Base-by-base conservation (phyloP, 306 rosid species). In the Boehmeria nivea region DNA sequence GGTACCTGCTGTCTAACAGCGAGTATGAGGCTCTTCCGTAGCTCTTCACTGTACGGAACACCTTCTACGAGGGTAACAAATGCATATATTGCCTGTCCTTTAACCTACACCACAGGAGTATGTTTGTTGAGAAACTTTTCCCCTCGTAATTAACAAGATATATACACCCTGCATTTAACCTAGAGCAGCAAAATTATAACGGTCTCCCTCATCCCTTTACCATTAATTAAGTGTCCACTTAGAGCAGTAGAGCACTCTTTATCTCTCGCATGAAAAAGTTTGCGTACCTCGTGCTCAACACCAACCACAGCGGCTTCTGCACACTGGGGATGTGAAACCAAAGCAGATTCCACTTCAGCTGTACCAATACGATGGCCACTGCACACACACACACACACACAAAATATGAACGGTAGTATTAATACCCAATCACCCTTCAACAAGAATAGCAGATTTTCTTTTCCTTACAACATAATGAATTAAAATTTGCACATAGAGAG, bases 331-430 rank as follows among this genome's bases (percentile, higher is more conserved):
- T 85, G 88, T n/a, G 96, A 85, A 60, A 87, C 96, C 36, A 93
- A 70, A 65, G 99, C 95, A 57, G 99, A 93, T 81, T 93, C 99
- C 70, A 93, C 99, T 73, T 93, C 96, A 21, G 99, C 96, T 6
- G 99, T 93, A 79, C 99, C 99, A 54, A 93, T 93, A 63, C 99
- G 99, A 83, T 93, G 99, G 22, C 99, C 99, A 76, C 96, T 91
- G 87, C 76, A 74, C 54, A 61, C 21, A 57, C 48, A n/a, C n/a
- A n/a, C n/a, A n/a, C n/a, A n/a, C n/a, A n/a, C n/a, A n/a, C n/a
- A n/a, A n/a, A 10, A 23, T 27, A 39, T 6, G 37, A 40, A 20
- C 19, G 44, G 27, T 46, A 48, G 22, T 45, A 34, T 51, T 51
- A 25, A 27, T n/a, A n/a, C n/a, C n/a, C 22, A 16, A 12, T 16